Percentiles rank a stretch among this genome's conserved stretches.
These are phyloP conservation scores for Trypanosoma conorhini DNA, from an alignment of 208 protist species.

Conservation along the genomic window DNA sequence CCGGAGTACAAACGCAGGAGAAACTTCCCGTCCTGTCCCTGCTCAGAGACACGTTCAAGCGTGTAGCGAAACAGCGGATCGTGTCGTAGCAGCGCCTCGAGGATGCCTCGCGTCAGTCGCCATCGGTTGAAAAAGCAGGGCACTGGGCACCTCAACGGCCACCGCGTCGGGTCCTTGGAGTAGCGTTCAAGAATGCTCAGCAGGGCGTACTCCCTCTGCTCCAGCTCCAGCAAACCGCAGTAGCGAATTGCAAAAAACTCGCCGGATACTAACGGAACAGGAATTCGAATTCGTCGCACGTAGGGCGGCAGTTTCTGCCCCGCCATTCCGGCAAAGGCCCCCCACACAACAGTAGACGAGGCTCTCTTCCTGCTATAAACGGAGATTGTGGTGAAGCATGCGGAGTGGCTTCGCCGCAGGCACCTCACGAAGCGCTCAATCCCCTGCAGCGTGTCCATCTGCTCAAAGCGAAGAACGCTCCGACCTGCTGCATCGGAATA, in stretches of 20 bases:
- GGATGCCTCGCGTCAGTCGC: conserved; percentile 19
- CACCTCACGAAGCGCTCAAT: conserved; percentile 22
- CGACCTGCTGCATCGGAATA: conserved; percentile 16
- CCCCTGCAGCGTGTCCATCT: conserved; percentile 26
- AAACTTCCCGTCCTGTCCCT: not conserved
- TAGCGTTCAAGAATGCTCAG: conserved; percentile 12
- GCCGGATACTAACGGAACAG: conserved; percentile 25
- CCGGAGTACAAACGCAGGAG: conserved; percentile 23
- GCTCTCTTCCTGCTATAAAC: conserved; percentile 4
- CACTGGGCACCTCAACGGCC: conserved; percentile 6
- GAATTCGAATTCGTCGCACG: conserved; percentile 13
- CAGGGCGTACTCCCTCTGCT: conserved; percentile 7
- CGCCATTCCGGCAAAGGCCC: conserved; percentile 3
- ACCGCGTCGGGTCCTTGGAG: conserved; percentile 19
- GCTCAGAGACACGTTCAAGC: conserved; percentile 1
- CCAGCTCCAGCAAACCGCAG: not conserved
- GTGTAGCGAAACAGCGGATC: conserved; percentile 29
- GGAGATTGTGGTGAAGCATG: conserved; percentile 11
- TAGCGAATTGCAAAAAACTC: conserved; percentile 23
- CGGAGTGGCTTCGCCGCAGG: conserved; percentile 1
- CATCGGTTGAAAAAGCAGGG: conserved; percentile 33
- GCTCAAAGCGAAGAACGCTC: conserved; percentile 13
- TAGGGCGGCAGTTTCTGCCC: conserved; percentile 17
- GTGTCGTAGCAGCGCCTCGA: conserved; percentile 12
- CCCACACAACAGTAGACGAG: not conserved